Evolutionary conservation across 2,329 filamentous ascomycete genomes (phyloP).

Genomic region (Phialophora chinensis): DNA sequence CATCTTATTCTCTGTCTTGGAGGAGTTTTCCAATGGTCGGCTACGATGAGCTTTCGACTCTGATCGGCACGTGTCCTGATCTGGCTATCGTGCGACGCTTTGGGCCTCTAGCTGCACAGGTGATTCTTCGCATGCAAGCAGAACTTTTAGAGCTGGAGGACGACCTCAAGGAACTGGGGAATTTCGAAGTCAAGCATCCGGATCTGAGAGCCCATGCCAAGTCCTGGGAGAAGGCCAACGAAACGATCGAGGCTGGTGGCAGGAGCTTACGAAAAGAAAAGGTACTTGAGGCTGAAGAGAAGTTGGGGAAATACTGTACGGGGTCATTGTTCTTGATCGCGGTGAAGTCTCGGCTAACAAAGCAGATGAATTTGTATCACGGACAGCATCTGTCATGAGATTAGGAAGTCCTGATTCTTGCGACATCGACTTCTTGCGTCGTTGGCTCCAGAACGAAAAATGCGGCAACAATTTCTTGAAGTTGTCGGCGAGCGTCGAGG

Average conservation of each 20-base stretch:
- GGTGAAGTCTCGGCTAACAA: not conserved
- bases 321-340: not conserved
- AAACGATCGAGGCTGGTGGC: not conserved
- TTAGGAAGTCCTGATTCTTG: constrained; percentile 7
- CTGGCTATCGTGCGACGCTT: constrained; percentile 20
- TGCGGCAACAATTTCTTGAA: constrained; percentile 19
- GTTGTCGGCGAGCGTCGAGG: not conserved
- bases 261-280: constrained; percentile 14
- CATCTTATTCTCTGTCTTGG: not conserved
- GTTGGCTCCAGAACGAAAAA: constrained; percentile 10
- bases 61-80: constrained; percentile 14
- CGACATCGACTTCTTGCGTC: constrained; percentile 18
- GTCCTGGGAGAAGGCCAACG: constrained; percentile 17
- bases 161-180: constrained; percentile 5
- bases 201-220: constrained; percentile 6
- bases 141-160: constrained; percentile 22
- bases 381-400: constrained; percentile 4
- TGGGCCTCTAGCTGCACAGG: constrained; percentile 13
- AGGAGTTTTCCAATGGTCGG: constrained; percentile 6
- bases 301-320: constrained; percentile 18
- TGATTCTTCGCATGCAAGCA: constrained; percentile 16
- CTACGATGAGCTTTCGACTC: constrained; percentile 19
- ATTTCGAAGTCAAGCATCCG: not conserved
- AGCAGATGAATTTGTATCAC: constrained; percentile 12
- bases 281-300: constrained; percentile 10